These are phyloP conservation scores for Lipomyces lipofer DNA, from an alignment of 805 yeast genomes.

Conservation along the genomic window DNA sequence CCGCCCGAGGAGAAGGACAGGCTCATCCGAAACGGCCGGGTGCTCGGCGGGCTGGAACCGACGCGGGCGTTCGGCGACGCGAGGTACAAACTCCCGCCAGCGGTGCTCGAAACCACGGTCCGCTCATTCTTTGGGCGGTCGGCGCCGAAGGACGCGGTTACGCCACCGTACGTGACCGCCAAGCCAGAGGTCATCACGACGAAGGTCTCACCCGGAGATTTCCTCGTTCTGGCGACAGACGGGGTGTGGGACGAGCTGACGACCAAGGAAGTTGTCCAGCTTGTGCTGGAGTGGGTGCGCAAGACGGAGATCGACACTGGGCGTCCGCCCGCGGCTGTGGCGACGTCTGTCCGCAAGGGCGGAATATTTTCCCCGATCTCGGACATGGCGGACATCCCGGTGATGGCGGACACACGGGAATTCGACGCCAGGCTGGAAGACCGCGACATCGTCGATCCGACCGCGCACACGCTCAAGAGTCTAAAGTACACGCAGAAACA, in stretches of 20 bases:
- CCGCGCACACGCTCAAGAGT: conserved; percentile 1
- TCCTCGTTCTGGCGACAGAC: conserved; percentile 89
- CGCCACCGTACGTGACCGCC: conserved; percentile 98
- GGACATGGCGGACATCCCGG: conserved; percentile 17
- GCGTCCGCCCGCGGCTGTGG: conserved; percentile 55
- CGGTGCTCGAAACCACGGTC: conserved; percentile 71
- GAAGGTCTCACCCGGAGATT: conserved; percentile 73
- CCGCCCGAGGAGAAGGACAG: conserved; percentile 78
- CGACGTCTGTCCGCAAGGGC: conserved; percentile 11
- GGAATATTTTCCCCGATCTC: conserved; percentile 22
- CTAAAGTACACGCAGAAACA: conserved; percentile 11
- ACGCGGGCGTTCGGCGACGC: conserved; percentile 97
- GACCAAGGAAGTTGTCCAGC: conserved; percentile 87
- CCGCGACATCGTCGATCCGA: conserved; percentile 2
- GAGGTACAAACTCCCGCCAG: conserved; percentile 78
- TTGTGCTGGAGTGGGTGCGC: conserved; percentile 93
- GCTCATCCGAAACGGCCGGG: conserved; percentile 84
- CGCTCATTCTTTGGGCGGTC: conserved; percentile 77
- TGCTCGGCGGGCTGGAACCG: conserved; percentile 91
- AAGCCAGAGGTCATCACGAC: conserved; percentile 83
- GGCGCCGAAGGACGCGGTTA: conserved; percentile 62
- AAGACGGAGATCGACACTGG: conserved; percentile 60
- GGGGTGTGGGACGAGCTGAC: conserved; percentile 90
- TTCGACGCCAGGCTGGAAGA: conserved; percentile 16
- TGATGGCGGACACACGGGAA: conserved; percentile 14